Evolutionary conservation across 495 filamentous ascomycete species (phyloP), one percentile per base, ranked within the genome.

Genomic region (Viridothelium virens): DNA sequence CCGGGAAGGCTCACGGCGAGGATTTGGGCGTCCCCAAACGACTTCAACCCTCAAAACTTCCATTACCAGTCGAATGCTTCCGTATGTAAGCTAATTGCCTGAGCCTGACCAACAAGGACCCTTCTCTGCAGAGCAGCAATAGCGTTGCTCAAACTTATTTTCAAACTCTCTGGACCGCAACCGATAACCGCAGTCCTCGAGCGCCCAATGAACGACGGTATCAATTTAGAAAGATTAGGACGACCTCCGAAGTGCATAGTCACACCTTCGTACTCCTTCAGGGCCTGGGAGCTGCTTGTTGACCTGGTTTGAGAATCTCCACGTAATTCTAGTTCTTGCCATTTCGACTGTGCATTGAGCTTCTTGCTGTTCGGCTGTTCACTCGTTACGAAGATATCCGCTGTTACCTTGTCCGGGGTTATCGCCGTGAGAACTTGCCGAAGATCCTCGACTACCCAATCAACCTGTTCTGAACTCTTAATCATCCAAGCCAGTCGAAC

Each of bases 11-110:
- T n/a, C n/a, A n/a, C n/a, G n/a, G n/a, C n/a, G n/a, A n/a, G n/a
- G n/a, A 25, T 25, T 25, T 25, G 25, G 25, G 25, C 25, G 25
- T 0, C 25, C 25, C 1, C 25, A 25, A 25, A 25, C 25, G 1
- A 25, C 25, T 25, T 25, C 25, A 25, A 25, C 25, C 25, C 41
- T 44, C 14, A 1, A 1, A 44, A 0, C 7, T 44, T 7, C 6
- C 41, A 7, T 61, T 62, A 68, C 46, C 48, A 68, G 31, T 48
- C 50, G 47, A 68, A 68, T 10, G 64, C 38, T 38, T 68, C 67
- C 16, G 44, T 59, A 25, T 68, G 67, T 38, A 68, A 25, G 48
- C 33, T 53, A 10, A 68, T 31, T 46, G 62, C 67, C 9, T 9
- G 18, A 3, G 16, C 3, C 33, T 68, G 44, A 16, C 64, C 67